Base-by-base conservation (phyloP, 1,139 yeast genomes). In the Hyphopichia wangnamkhiaoensis region DNA sequence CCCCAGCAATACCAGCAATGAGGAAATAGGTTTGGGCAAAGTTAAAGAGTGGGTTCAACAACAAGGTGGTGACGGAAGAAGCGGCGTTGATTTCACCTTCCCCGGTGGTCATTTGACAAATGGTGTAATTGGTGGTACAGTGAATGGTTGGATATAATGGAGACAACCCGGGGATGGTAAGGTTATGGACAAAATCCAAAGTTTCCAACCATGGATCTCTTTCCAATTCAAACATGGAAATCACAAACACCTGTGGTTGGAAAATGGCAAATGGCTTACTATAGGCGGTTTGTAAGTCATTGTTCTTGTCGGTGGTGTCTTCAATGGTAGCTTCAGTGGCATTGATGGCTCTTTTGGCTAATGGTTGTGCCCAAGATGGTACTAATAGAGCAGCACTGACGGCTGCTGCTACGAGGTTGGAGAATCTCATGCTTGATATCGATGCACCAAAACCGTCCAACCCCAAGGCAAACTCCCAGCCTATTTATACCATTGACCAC, bases 21-120 rank as follows among this genome's bases (percentile, higher is more conserved):
- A 81, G 52, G 67, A 79, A 81, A 61, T 80, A 81, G 28, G 86
- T 79, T 50, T 74, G 71, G 27, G 80, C 55, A 38, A 81, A 70
- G 53, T 82, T 84, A 48, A 82, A 80, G 44, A 68, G 53, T 30
- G 84, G 81, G 40, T 71, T 68, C 56, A 79, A 65, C 10, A 76
- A 56, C 46, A 82, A 61, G 3, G 87, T 81, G 38, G 78, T 68
- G 44, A 81, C 58, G 28, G 85, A 69, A 29, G 81, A 50, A 19
- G 87, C 87, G 32, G 88, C 87, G 52, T 82, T 82, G 51, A 80
- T 76, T 56, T 81, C 86, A 46, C 82, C 84, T 61, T 82, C 87
- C 41, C 87, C 88, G 13, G 84, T 79, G 35, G 84, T 79, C 42
- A 80, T 57, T 53, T 80, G 82, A 64, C 86, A 81, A 31, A 82